phyloP scores from a whole-genome alignment of 176 grass and related monocot genomes.

The Themeda triandra region DNA sequence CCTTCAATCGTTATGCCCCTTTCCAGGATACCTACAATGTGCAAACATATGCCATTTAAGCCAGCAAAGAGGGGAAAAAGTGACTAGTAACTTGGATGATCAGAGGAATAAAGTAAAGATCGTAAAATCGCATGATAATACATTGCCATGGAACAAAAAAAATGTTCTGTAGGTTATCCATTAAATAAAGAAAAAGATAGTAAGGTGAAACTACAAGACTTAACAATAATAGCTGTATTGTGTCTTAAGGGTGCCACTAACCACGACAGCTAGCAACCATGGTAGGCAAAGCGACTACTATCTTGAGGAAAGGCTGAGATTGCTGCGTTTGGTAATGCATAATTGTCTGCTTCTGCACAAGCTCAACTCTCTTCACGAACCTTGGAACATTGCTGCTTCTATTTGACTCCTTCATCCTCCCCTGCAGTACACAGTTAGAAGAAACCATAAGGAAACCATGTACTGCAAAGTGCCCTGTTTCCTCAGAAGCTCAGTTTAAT shows the following conservation, averaged over 20 bases:
- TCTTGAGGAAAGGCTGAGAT: slow-evolving; percentile 90
- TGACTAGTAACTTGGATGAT: too few relatives aligned
- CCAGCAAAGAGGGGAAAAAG: too few relatives aligned
- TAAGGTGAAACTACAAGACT: neutral
- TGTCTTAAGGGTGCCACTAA: slow-evolving; percentile 35
- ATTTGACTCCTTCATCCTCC: slow-evolving; percentile 94
- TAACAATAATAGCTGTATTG: neutral
- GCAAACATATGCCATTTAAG: slow-evolving; percentile 22
- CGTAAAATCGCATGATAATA: slow-evolving; percentile 4
- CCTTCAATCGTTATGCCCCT: slow-evolving; percentile 84
- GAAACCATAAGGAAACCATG: slow-evolving; percentile 29
- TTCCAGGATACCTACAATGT: slow-evolving; percentile 77
- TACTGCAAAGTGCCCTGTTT: slow-evolving; percentile 2
- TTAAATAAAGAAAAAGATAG: neutral
- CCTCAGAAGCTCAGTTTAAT: neutral
- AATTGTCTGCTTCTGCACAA: slow-evolving; percentile 93
- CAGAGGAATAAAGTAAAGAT: slow-evolving; percentile 2
- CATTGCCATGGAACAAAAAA: slow-evolving; percentile 17
- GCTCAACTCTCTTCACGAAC: slow-evolving; percentile 85
- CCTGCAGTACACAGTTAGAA: slow-evolving; percentile 50
- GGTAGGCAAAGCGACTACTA: slow-evolving; percentile 85
- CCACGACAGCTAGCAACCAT: slow-evolving; percentile 97
- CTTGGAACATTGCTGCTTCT: slow-evolving; percentile 87
- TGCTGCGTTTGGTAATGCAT: slow-evolving; percentile 89
- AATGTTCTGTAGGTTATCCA: neutral